Percentiles rank a stretch among this genome's conserved stretches.
These are phyloP conservation scores for Perilla frutescens DNA, from an alignment of 257 asterid genomes.

Conservation along the genomic window DNA sequence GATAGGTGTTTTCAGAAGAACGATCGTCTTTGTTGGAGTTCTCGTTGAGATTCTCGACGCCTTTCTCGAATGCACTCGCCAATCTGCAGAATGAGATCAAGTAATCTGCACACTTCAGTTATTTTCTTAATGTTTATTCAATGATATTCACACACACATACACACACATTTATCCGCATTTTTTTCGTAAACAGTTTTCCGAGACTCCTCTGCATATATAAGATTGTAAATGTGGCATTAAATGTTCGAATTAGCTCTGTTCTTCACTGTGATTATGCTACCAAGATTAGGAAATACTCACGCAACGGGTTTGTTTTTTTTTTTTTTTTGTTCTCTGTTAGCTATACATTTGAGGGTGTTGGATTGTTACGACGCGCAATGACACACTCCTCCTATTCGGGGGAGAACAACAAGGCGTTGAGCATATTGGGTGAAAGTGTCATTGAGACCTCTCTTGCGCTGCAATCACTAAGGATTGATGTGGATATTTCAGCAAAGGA, in stretches of 20 bases:
- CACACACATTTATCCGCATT: background rate
- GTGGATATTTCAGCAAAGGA: constrained; percentile 63
- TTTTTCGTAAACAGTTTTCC: background rate
- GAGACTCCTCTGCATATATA: background rate
- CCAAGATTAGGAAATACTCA: background rate
- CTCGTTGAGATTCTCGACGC: constrained; percentile 39
- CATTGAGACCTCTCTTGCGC: constrained; percentile 51
- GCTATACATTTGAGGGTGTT: constrained; percentile 64
- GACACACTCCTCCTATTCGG: constrained; percentile 84
- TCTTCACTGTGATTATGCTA: background rate
- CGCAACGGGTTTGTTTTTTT: background rate
- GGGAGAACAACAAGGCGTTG: constrained; percentile 79
- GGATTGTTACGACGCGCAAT: constrained; percentile 65
- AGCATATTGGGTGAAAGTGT: constrained; percentile 65
- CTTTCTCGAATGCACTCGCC: constrained; percentile 64
- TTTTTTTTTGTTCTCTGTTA: background rate
- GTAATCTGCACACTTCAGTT: constrained; percentile 38
- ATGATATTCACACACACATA: background rate
- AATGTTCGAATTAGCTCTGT: background rate
- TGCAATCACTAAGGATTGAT: constrained; percentile 46
- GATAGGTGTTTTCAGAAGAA: constrained; percentile 41
- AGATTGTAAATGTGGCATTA: background rate
- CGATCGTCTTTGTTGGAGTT: constrained; percentile 22
- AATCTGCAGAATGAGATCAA: constrained; percentile 65
- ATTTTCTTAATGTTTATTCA: background rate